These are phyloP conservation scores for Ophiostoma pallidulum DNA, from an alignment of 2,329 filamentous ascomycete genomes.

Conservation along the genomic window DNA sequence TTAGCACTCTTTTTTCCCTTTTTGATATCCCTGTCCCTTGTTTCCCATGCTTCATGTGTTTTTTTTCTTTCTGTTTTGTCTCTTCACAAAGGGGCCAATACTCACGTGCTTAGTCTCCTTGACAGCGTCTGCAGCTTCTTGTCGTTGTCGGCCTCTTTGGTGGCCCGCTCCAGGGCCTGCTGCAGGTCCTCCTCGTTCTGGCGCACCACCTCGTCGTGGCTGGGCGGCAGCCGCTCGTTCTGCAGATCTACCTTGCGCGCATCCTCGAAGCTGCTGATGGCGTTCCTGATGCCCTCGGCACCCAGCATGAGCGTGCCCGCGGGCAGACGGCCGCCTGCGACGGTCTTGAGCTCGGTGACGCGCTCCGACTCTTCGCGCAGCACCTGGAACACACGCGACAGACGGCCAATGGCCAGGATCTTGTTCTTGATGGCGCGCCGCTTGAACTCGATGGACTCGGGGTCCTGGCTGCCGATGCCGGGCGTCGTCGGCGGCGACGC, in stretches of 20 bases:
- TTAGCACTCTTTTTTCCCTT: too few relatives aligned
- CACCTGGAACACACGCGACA: slow-evolving; percentile 97
- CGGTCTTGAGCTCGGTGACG: slow-evolving; percentile 96
- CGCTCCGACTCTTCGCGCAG: slow-evolving; percentile 93
- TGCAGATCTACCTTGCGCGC: slow-evolving; percentile 93
- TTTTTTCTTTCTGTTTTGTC: too few relatives aligned
- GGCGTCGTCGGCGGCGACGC: slow-evolving; percentile 60
- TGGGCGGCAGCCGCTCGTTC: slow-evolving; percentile 89
- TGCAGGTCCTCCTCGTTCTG: slow-evolving; percentile 73
- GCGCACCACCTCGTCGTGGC: slow-evolving; percentile 79
- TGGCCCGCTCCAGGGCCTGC: slow-evolving; percentile 76
- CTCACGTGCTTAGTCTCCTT: slow-evolving; percentile 92
- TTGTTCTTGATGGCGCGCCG: slow-evolving; percentile 98
- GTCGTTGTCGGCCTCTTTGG: slow-evolving; percentile 85
- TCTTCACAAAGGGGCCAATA: slow-evolving; percentile 19
- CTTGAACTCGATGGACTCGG: slow-evolving; percentile 87
- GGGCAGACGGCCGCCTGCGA: slow-evolving; percentile 81
- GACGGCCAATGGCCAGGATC: slow-evolving; percentile 90
- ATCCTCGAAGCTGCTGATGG: slow-evolving; percentile 94
- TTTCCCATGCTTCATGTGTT: too few relatives aligned
- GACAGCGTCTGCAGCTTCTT: slow-evolving; percentile 77
- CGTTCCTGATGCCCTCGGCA: slow-evolving; percentile 96
- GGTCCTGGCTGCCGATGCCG: slow-evolving; percentile 39
- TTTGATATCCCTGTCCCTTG: too few relatives aligned
- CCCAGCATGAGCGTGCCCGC: slow-evolving; percentile 96